Evolutionary conservation across 306 rosid species (phyloP).

Genomic region (Cicer bijugum): DNA sequence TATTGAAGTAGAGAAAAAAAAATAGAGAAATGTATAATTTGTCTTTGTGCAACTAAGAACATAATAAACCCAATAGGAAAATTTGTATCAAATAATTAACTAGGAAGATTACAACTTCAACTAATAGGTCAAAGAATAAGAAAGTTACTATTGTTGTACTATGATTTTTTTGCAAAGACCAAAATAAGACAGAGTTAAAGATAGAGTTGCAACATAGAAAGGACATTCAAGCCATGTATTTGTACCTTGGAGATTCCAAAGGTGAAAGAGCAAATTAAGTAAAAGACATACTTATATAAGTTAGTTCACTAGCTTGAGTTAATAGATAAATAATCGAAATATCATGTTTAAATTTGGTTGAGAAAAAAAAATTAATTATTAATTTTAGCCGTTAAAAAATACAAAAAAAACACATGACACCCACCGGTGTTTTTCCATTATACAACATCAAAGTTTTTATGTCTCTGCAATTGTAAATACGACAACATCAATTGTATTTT

Average conservation of each 20-base stretch:
- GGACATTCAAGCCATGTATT: slow-evolving; percentile 18
- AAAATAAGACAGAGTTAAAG: slow-evolving; percentile 25
- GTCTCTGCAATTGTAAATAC: background rate
- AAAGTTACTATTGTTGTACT: slow-evolving; percentile 34
- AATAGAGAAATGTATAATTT: slow-evolving; percentile 11
- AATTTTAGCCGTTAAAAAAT: too few species aligned
- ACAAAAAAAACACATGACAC: slow-evolving; percentile 27
- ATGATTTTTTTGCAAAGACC: background rate
- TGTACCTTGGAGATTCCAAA: slow-evolving; percentile 38
- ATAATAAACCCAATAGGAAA: slow-evolving; percentile 17
- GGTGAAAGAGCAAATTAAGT: slow-evolving; percentile 23
- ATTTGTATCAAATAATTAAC: slow-evolving; percentile 13
- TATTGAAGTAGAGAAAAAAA: slow-evolving; percentile 7
- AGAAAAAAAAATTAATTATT: too few species aligned
- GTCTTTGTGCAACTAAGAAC: slow-evolving; percentile 36
- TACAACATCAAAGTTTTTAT: too few species aligned
- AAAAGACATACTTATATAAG: background rate
- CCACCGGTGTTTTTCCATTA: background rate
- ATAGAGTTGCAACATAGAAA: slow-evolving; percentile 11
- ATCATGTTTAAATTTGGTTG: too few species aligned
- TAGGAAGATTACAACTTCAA: slow-evolving; percentile 11
- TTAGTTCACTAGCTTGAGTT: too few species aligned
- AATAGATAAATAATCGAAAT: too few species aligned
- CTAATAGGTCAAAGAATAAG: slow-evolving; percentile 1
- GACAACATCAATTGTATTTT: background rate